Evolutionary conservation across 1,139 yeast genomes (phyloP).

Genomic region (Kodamaea plutei): DNA sequence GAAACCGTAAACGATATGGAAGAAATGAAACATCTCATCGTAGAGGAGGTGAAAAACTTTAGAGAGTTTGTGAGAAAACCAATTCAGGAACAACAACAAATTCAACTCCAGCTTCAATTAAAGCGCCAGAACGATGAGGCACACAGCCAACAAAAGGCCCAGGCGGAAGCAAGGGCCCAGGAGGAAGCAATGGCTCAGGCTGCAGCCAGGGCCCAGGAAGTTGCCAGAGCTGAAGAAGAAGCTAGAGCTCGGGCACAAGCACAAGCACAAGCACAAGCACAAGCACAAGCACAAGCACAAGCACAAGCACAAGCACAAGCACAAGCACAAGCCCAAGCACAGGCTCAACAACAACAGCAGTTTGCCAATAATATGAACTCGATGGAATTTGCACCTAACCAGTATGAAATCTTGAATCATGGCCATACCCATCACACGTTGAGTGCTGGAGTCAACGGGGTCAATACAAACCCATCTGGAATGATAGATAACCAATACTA

Average conservation of each 20-base stretch:
- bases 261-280: conserved; percentile 11
- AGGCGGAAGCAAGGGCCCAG: conserved; percentile 11
- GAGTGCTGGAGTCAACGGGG: conserved; percentile 31
- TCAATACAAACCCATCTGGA: conserved; percentile 27
- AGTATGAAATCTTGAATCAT: conserved; percentile 12
- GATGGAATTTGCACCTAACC: no score
- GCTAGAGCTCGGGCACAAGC: conserved; percentile 14
- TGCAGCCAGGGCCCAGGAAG: conserved; percentile 9
- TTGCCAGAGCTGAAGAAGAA: no score
- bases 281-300: conserved; percentile 12
- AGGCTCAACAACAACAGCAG: conserved; percentile 14
- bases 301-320: conserved; percentile 10
- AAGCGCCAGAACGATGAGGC: conserved; percentile 29
- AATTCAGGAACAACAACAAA: conserved; percentile 58
- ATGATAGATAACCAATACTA: conserved; percentile 27
- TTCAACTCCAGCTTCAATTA: conserved; percentile 36
- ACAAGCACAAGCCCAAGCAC: conserved; percentile 11
- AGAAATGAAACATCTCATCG: conserved; percentile 69
- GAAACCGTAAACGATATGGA: conserved; percentile 83
- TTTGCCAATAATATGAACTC: conserved; percentile 5
- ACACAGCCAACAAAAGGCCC: no score
- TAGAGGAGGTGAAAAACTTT: conserved; percentile 77
- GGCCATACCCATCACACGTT: conserved; percentile 13
- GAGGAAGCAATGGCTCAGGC: conserved; percentile 12
- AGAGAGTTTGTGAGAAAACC: conserved; percentile 81